Evolutionary conservation across 257 asterid genomes (phyloP), one percentile per base, ranked within the genome.

Genomic region (Capsicum chinense): DNA sequence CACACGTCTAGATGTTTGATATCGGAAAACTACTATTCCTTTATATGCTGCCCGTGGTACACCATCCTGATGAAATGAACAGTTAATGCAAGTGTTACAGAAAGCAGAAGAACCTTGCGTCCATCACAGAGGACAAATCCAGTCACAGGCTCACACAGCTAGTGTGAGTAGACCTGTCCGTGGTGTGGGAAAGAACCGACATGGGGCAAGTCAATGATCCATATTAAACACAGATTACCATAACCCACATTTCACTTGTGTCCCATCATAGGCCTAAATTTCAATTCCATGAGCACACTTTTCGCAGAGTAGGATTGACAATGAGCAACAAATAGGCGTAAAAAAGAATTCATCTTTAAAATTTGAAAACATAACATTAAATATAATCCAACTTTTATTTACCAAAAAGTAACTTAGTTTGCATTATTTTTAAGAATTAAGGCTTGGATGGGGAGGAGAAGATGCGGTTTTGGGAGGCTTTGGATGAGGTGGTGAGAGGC

Each of bases 41-140:
- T 95, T 93, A 87, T 97, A 97, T 44, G 98, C 93, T 63, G 99
- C 80, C 87, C 99, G 90, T 37, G 99, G 99, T 85, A 95, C 89
- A 78, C 98, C 99, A 54, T 97, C 98, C 98, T 95, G 90, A 88
- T 56, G 68, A 76, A 83, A 66, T 42, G 71, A 79, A 67, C 83
- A 70, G 35, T 48, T 13, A 57, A 60, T 13, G 58, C 42, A 59
- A 82, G 76, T 63, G 42, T 14, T 79, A 67, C 39, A 59, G 84
- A 79, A 73, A 83, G 37, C n/a, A 63, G 42, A 35, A 35, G 58
- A 71, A 10, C 68, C 17, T 39, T 33, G 47, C 33, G n/a, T 35
- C 71, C n/a, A 33, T 60, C n/a, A 39, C 21, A 50, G 56, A 82
- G 79, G 9, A 5, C n/a, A 56, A 76, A 82, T 76, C 64, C 64